phyloP scores from a whole-genome alignment of 2,329 filamentous ascomycete genomes.

The Fusarium hainanense region DNA sequence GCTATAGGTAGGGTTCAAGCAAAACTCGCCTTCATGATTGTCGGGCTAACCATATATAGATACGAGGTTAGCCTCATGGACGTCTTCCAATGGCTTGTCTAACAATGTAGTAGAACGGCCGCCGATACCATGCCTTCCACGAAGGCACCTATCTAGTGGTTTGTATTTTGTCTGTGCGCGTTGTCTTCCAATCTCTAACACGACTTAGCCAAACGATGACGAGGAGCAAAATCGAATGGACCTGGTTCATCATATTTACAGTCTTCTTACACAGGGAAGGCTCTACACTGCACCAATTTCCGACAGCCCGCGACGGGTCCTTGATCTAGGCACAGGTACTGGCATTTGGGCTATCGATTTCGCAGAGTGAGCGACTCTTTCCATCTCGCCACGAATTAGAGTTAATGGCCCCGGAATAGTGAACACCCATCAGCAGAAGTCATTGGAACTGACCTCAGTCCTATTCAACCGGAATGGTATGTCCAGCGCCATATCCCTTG shows the following conservation, averaged over 20 bases:
- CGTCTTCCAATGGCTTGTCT: accelerated
- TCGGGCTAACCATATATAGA: neutral
- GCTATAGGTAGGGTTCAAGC: conserved; percentile 9
- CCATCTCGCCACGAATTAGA: accelerated
- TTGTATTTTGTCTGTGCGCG: neutral
- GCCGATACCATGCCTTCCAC: conserved; percentile 36
- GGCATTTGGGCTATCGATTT: conserved; percentile 38
- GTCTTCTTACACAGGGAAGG: conserved; percentile 19
- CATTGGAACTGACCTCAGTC: conserved; percentile 34
- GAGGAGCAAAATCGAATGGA: conserved; percentile 34
- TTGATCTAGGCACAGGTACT: conserved; percentile 29
- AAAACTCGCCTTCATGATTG: accelerated
- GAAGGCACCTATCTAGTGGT: conserved; percentile 28
- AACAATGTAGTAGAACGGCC: conserved; percentile 17
- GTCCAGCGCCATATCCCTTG: accelerated
- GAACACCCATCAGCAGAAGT: conserved; percentile 33
- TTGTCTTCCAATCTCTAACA: neutral
- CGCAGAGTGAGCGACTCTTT: conserved; percentile 15
- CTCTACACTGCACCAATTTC: conserved; percentile 21
- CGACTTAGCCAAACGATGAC: conserved; percentile 23
- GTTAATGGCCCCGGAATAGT: neutral
- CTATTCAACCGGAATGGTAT: conserved; percentile 36
- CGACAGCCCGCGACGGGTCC: conserved; percentile 16
- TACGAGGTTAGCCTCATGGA: conserved; percentile 8
- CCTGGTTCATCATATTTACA: conserved; percentile 31